Percentiles rank a stretch among this genome's conserved stretches.
These are phyloP conservation scores for Candida quercuum DNA, from an alignment of 805 yeast genomes.

Conservation along the genomic window DNA sequence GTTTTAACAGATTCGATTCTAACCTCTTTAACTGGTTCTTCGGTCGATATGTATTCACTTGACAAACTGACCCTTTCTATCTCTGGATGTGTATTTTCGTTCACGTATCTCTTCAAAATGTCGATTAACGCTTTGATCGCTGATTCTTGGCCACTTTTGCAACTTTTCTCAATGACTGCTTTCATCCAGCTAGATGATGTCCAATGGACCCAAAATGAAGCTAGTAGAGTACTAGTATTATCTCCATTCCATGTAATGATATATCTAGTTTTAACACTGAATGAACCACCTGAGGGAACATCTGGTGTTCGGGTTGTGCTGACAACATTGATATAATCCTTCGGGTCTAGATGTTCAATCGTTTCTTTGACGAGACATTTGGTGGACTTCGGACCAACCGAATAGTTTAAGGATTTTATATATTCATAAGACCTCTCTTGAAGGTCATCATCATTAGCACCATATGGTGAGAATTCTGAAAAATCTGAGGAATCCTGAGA, in stretches of 20 bases:
- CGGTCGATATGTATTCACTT: not conserved
- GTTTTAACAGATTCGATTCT: not conserved
- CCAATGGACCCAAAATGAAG: conserved; percentile 86
- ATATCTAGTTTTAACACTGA: conserved; percentile 69
- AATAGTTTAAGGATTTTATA: conserved; percentile 66
- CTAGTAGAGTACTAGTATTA: conserved; percentile 51
- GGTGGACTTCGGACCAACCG: conserved; percentile 93
- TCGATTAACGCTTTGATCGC: conserved; percentile 45
- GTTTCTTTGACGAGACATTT: conserved; percentile 61
- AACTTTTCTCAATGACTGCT: conserved; percentile 80
- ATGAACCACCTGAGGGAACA: conserved; percentile 88
- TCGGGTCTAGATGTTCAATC: conserved; percentile 48
- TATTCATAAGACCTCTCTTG: conserved; percentile 56
- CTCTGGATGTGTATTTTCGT: conserved; percentile 13
- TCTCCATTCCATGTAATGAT: conserved; percentile 68
- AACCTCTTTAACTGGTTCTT: not conserved
- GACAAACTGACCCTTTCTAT: conserved; percentile 9
- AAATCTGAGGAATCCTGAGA: conserved; percentile 34
- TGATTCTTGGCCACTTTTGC: conserved; percentile 71
- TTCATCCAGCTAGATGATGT: conserved; percentile 90
- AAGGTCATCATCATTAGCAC: conserved; percentile 33
- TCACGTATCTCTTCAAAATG: conserved; percentile 22
- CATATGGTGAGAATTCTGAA: conserved; percentile 27
- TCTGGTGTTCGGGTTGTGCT: conserved; percentile 78
- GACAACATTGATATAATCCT: conserved; percentile 51